phyloP scores from a whole-genome alignment of 345 rosid species.

The Brassica juncea region DNA sequence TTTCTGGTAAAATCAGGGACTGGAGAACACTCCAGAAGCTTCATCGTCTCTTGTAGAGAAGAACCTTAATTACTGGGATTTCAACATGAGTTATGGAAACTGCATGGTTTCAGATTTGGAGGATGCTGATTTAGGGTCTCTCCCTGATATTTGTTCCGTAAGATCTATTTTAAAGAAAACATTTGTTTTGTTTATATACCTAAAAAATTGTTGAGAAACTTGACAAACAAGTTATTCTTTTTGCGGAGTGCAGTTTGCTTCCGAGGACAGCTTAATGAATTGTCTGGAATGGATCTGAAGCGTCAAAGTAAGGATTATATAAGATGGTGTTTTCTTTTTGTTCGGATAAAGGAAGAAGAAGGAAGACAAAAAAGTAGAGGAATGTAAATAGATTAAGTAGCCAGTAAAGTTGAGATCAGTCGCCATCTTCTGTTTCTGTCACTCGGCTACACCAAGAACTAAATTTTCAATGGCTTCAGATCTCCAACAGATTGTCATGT shows the following conservation, averaged over 20 bases:
- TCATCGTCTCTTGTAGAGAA: conserved; percentile 7
- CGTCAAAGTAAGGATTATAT: not conserved
- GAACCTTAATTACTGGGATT: conserved; percentile 19
- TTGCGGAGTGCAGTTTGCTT: not conserved
- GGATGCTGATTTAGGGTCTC: conserved; percentile 60
- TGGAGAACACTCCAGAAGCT: not conserved
- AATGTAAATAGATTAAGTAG: not conserved
- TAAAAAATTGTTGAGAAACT: not conserved
- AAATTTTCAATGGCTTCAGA: not conserved
- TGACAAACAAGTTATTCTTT: not conserved
- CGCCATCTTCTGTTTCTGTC: not conserved
- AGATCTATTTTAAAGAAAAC: conserved; percentile 28
- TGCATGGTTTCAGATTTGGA: conserved; percentile 55
- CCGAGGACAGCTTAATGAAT: not conserved
- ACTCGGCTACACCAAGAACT: not conserved
- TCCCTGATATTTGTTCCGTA: conserved; percentile 66
- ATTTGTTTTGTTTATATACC: not conserved
- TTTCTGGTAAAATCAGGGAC: not conserved
- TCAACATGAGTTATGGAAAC: not conserved
- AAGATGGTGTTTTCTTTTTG: not conserved
- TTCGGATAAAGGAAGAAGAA: too few species aligned
- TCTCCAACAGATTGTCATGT: not conserved
- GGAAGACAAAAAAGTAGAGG: too few species aligned
- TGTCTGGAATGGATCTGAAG: not conserved
- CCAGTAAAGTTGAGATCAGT: not conserved